A percentile compares a stretch with the other conserved stretches of the same genome.
Evolutionary conservation across 768 basidiomycete species (phyloP).

Genomic region (Pleurotus tuber-regium): DNA sequence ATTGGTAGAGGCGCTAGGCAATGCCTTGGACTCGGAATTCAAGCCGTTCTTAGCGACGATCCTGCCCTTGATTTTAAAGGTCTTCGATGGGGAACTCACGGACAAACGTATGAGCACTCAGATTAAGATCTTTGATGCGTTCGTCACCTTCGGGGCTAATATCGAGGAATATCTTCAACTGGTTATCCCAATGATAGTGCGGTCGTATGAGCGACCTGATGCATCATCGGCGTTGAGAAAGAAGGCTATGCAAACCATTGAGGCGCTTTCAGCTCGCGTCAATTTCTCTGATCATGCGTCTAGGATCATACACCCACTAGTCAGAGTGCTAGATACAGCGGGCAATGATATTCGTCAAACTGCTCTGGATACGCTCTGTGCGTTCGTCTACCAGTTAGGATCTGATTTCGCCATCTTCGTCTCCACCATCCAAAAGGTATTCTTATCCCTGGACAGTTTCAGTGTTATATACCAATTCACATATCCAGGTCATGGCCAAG

Average conservation of each 20-base stretch:
- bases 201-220: slow-evolving; percentile 82
- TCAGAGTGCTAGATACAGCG: slow-evolving; percentile 73
- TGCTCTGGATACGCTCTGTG: slow-evolving; percentile 92
- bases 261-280: slow-evolving; percentile 84
- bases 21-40: slow-evolving; percentile 95
- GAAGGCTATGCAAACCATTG: slow-evolving; percentile 88
- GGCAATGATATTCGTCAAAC: slow-evolving; percentile 80
- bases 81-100: slow-evolving; percentile 84
- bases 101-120: slow-evolving; percentile 79
- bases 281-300: slow-evolving; percentile 99
- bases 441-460: neutral
- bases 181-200: slow-evolving; percentile 91
- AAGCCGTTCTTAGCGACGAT: slow-evolving; percentile 92
- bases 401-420: slow-evolving; percentile 98
- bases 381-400: slow-evolving; percentile 89
- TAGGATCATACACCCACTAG: slow-evolving; percentile 93
- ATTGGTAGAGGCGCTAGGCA: slow-evolving; percentile 88
- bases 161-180: slow-evolving; percentile 98
- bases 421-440: slow-evolving; percentile 93
- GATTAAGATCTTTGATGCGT: slow-evolving; percentile 91
- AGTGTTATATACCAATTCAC: neutral
- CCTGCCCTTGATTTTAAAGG: slow-evolving; percentile 84
- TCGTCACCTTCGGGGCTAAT: slow-evolving; percentile 92
- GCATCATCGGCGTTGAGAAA: slow-evolving; percentile 74
- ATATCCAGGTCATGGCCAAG: slow-evolving; percentile 3